phyloP scores from a whole-genome alignment of 257 asterid genomes.

The Gentiana dahurica region DNA sequence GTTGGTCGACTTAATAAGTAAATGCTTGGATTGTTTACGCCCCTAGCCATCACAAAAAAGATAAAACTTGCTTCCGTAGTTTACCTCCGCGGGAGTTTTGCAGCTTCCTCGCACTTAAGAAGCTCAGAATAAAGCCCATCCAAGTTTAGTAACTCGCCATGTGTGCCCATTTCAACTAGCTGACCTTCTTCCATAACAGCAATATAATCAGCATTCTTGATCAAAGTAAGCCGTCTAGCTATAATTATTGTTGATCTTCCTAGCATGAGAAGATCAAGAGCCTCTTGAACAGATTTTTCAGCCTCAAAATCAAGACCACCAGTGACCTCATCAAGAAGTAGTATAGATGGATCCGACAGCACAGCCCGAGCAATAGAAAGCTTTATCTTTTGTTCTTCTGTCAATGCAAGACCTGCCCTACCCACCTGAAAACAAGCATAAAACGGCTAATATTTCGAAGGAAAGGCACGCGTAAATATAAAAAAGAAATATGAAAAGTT shows the following conservation, averaged over 20 bases:
- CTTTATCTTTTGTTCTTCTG: slow-evolving; percentile 96
- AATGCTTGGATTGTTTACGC: too few species aligned
- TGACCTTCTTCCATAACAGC: slow-evolving; percentile 99
- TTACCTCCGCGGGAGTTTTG: slow-evolving; percentile 97
- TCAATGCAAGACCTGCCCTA: slow-evolving; percentile 68
- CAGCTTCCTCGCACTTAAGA: slow-evolving; percentile 95
- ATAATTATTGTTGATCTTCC: slow-evolving; percentile 96
- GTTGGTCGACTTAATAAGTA: too few species aligned
- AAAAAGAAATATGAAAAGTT: slow-evolving; percentile 9
- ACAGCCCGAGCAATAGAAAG: slow-evolving; percentile 98
- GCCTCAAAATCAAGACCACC: slow-evolving; percentile 99
- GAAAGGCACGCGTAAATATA: not conserved
- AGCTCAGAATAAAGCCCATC: slow-evolving; percentile 98
- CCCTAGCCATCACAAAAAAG: not conserved
- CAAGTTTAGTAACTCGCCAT: slow-evolving; percentile 81
- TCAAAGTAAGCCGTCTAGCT: slow-evolving; percentile 89
- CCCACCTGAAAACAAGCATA: slow-evolving; percentile 57
- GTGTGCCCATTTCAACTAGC: slow-evolving; percentile 99
- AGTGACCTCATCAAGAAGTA: slow-evolving; percentile 96
- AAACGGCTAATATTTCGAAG: slow-evolving; percentile 3
- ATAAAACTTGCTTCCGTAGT: slow-evolving; percentile 7
- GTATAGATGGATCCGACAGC: slow-evolving; percentile 85
- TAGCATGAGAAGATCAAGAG: slow-evolving; percentile 93
- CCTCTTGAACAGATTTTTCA: slow-evolving; percentile 91
- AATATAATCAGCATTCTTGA: slow-evolving; percentile 92